Conservation (phyloP, 2,329 filamentous ascomycete species). For the Trichoderma sp. region DNA sequence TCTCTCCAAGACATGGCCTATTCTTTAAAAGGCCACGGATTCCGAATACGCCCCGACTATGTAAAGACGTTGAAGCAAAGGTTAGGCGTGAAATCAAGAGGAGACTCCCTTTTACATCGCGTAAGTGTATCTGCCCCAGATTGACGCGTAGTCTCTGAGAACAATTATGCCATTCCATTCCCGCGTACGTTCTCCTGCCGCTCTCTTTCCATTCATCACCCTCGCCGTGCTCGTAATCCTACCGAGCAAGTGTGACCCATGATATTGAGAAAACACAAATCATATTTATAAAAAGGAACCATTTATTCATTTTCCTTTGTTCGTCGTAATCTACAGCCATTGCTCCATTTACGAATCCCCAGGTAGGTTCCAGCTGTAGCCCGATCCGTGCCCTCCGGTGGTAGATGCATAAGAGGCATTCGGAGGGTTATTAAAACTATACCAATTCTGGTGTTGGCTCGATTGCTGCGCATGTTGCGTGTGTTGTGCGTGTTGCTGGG, state of each 20-base stretch:
- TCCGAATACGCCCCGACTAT: neutral
- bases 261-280: neutral
- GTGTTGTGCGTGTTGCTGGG: constrained; percentile 23
- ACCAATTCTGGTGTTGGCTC: constrained; percentile 32
- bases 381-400: constrained; percentile 29
- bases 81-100: neutral
- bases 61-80: neutral
- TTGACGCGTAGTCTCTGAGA: neutral
- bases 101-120: neutral
- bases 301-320: neutral
- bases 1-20: neutral
- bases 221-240: neutral
- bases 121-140: neutral
- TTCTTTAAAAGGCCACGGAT: neutral
- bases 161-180: neutral
- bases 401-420: constrained; percentile 27
- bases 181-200: neutral
- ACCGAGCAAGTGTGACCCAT: neutral
- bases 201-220: neutral
- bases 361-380: constrained; percentile 32
- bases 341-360: constrained; percentile 21
- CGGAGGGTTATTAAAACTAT: constrained; percentile 32
- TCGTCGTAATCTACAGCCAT: neutral
- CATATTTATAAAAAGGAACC: neutral
- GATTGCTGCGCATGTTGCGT: constrained; percentile 24